phyloP scores from a whole-genome alignment of 257 asterid genomes.

The Nicotiana tabacum region DNA sequence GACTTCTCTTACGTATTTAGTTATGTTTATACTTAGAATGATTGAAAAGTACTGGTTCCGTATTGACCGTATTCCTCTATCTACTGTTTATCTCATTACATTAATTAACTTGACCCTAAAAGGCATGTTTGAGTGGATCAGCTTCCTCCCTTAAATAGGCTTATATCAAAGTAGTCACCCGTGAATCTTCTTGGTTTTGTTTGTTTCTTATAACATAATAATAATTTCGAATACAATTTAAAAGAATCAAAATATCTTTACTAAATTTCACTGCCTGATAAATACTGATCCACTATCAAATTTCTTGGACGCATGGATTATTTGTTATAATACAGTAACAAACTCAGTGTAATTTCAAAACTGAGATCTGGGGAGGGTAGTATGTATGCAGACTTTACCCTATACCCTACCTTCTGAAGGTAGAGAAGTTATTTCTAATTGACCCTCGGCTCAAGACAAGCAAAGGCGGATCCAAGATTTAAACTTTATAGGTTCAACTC shows the following conservation, averaged over 20 bases:
- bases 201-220: background rate
- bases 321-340: too few relatives aligned
- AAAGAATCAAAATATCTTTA: background rate
- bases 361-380: too few relatives aligned
- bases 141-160: background rate
- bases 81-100: background rate
- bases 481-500: too few relatives aligned
- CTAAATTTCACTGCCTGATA: background rate
- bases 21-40: background rate
- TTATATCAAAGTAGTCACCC: background rate
- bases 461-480: too few relatives aligned
- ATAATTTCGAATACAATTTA: background rate
- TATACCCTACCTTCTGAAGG: too few relatives aligned
- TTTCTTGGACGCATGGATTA: too few relatives aligned
- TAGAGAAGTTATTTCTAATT: too few relatives aligned
- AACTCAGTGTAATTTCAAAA: too few relatives aligned
- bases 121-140: constrained; percentile 1
- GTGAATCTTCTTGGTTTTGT: background rate
- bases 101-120: background rate
- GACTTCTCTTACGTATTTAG: background rate
- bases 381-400: too few relatives aligned
- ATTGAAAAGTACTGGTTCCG: constrained; percentile 27
- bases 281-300: background rate
- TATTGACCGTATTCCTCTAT: constrained; percentile 36
- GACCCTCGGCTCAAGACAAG: too few relatives aligned